Evolutionary conservation across 116 monocot species (phyloP).

Genomic region (Cymodocea nodosa): DNA sequence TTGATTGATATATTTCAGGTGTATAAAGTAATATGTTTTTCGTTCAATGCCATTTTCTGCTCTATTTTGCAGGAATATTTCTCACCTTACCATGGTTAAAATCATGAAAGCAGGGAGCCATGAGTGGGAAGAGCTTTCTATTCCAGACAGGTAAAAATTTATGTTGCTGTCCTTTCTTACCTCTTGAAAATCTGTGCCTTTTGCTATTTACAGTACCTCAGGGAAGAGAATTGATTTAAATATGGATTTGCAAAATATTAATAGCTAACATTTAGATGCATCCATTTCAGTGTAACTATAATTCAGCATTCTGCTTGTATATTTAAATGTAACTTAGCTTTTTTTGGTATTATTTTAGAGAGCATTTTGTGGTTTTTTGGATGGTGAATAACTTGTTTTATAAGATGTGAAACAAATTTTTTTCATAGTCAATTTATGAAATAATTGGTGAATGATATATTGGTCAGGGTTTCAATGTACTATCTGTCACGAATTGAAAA

Average conservation of each 20-base stretch:
- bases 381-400: too few species aligned
- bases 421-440: too few species aligned
- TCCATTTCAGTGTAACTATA: background rate
- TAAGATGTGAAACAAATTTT: too few species aligned
- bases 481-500: background rate
- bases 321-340: too few species aligned
- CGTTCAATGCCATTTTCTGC: background rate
- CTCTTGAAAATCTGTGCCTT: background rate
- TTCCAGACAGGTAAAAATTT: conserved; percentile 57
- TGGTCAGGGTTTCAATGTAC: background rate
- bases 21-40: too few species aligned
- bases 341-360: too few species aligned
- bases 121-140: conserved; percentile 61
- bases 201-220: background rate
- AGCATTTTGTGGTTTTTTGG: too few species aligned
- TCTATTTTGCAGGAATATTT: conserved; percentile 46
- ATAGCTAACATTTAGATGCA: background rate
- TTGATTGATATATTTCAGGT: too few species aligned
- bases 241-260: background rate
- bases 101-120: conserved; percentile 49
- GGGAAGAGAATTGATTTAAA: background rate
- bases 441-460: too few species aligned
- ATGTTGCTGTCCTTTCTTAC: background rate
- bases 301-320: too few species aligned
- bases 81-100: conserved; percentile 74